Percentiles rank a stretch among this genome's conserved stretches.
Conservation (phyloP, 306 rosid species). For the Benincasa hispida region DNA sequence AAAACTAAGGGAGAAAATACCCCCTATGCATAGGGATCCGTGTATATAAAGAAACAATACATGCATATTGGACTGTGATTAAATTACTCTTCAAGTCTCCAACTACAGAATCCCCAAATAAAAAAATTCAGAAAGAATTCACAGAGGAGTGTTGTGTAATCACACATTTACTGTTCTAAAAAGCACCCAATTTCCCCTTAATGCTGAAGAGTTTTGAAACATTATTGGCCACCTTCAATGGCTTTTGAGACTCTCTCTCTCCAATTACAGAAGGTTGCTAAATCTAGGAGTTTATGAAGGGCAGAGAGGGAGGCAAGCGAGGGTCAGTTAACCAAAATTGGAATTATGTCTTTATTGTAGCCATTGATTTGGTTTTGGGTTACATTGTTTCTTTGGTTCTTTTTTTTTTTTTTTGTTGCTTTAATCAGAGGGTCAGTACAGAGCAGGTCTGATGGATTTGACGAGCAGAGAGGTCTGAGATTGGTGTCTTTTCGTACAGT, state of each 20-base stretch:
- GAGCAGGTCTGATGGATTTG: constrained; percentile 4
- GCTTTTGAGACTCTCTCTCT: background rate
- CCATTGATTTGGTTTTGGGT: constrained; percentile 10
- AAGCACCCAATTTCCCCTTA: background rate
- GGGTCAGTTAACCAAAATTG: constrained; percentile 26
- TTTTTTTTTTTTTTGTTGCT: background rate
- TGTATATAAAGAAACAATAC: background rate
- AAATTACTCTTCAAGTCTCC: background rate
- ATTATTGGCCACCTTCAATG: background rate
- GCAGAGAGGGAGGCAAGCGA: constrained; percentile 5
- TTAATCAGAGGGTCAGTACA: constrained; percentile 22
- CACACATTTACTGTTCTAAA: background rate
- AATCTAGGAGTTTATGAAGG: constrained; percentile 19
- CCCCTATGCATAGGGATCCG: background rate
- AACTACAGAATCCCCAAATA: background rate
- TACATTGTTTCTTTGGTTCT: background rate
- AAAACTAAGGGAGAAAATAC: background rate
- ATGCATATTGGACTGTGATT: background rate
- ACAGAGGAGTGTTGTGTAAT: background rate
- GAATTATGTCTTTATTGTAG: background rate
- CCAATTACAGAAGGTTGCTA: constrained; percentile 14
- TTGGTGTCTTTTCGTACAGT: constrained; percentile 13
- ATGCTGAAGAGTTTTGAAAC: background rate
- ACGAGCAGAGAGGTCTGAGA: background rate
- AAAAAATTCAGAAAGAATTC: background rate